Evolutionary conservation across 164 flowering plant genomes (phyloP), one percentile per base, ranked within the genome.

Genomic region (Vitis rotundifolia): DNA sequence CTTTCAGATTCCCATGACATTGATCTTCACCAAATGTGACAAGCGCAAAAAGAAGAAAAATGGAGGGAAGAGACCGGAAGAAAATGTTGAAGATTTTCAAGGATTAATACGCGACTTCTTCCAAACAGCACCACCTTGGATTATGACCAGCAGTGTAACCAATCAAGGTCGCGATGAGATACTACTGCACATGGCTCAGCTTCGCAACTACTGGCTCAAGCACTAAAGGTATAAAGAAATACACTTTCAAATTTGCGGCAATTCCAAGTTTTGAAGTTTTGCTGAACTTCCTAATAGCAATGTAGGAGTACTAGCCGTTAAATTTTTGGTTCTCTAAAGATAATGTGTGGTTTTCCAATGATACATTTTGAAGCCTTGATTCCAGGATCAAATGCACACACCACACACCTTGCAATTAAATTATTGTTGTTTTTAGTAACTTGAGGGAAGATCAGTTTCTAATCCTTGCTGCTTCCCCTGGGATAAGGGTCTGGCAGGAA

Each of bases 11-110:
- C 99, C 98, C 15, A 95, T 95, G 99, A 93, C 99, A 4, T 68
- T 95, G 15, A 64, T 95, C 61, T 92, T 95, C 83, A 95, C 99
- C 48, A 95, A 95, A 77, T 95, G 98, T n/a, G 99, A 95, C 81
- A 91, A 93, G 75, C 79, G 99, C 79, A 93, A 91, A 81, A 95
- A 88, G 89, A 85, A 75, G 61, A 93, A 76, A 84, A 85, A 83
- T 51, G 98, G 98, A 56, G 95, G 97, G 31, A 91, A 88, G 71
- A 87, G 87, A 59, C 86, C 97, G 0, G 99, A 89, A 77, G 99
- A 91, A 81, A 93, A 93, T 70, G 89, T 88, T 49, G 79, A 84
- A 61, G 93, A 88, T 68, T 95, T 93, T 67, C 91, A 83, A 71
- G 80, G 82, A 63, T 57, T 91, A 78, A 88, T 95, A 71, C 80